A percentile compares a stretch with the other conserved stretches of the same genome.
phyloP scores from a whole-genome alignment of 1,284 basidiomycete species.

The Sutorius eximius region DNA sequence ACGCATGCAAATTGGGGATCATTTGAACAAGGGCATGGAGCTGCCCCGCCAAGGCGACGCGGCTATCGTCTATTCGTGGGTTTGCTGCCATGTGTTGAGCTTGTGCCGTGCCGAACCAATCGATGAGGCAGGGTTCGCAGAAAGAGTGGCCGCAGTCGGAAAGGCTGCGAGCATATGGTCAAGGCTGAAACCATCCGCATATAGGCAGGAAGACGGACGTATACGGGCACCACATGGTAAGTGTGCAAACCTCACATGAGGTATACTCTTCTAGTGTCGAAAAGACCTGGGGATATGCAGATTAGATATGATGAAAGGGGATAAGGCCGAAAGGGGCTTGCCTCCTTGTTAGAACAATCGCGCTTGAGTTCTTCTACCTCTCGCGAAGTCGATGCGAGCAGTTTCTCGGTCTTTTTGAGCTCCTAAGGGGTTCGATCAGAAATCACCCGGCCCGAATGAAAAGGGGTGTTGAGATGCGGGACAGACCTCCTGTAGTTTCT shows the following conservation, averaged over 20 bases:
- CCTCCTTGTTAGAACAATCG: conserved; percentile 9
- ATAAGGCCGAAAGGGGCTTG: neutral
- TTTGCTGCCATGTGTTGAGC: conserved; percentile 48
- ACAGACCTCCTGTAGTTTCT: conserved; percentile 25
- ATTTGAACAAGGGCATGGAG: conserved; percentile 27
- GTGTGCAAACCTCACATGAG: conserved; percentile 61
- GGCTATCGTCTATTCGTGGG: conserved; percentile 44
- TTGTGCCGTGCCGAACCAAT: conserved; percentile 62
- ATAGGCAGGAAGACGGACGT: conserved; percentile 43
- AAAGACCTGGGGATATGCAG: conserved; percentile 13
- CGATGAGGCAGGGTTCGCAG: conserved; percentile 59
- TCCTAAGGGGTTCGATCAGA: conserved; percentile 12
- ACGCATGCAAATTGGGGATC: conserved; percentile 27
- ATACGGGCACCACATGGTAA: conserved; percentile 63
- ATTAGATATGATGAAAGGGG: neutral
- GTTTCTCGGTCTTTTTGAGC: conserved; percentile 11
- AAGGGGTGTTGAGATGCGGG: neutral
- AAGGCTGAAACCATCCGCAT: neutral
- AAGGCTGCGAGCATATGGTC: conserved; percentile 40
- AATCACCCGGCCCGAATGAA: neutral
- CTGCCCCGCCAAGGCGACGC: conserved; percentile 18
- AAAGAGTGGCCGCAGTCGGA: conserved; percentile 69
- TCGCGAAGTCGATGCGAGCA: conserved; percentile 8
- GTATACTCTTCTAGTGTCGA: conserved; percentile 50
- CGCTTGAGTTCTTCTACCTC: conserved; percentile 26